These are phyloP conservation scores for Suillus placidus DNA, from an alignment of 768 basidiomycete genomes.

Conservation along the genomic window DNA sequence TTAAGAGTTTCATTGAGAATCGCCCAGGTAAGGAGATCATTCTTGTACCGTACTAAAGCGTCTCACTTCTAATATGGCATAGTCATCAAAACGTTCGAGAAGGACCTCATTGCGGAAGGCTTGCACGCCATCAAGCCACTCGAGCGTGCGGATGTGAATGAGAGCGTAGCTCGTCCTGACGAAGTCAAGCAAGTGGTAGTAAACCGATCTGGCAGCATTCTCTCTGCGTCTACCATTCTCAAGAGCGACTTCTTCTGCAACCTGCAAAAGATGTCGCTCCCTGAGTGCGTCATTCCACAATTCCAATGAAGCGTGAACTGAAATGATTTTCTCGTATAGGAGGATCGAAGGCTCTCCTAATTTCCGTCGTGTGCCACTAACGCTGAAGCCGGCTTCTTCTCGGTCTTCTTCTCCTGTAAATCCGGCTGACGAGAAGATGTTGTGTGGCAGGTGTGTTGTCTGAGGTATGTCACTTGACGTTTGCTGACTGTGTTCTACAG, in stretches of 20 bases:
- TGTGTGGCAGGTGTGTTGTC: slow-evolving; percentile 70
- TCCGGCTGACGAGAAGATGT: slow-evolving; percentile 54
- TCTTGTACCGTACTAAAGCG: background rate
- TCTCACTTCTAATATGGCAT: slow-evolving; percentile 4
- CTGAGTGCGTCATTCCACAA: slow-evolving; percentile 65
- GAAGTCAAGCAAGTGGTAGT: slow-evolving; percentile 88
- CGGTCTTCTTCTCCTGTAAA: slow-evolving; percentile 34
- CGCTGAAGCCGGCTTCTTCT: slow-evolving; percentile 38
- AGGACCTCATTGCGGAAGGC: slow-evolving; percentile 81
- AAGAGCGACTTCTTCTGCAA: slow-evolving; percentile 96
- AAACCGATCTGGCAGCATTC: slow-evolving; percentile 80
- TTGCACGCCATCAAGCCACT: slow-evolving; percentile 81
- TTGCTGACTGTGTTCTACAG: slow-evolving; percentile 43
- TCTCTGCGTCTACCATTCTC: slow-evolving; percentile 90
- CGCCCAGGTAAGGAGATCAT: slow-evolving; percentile 65
- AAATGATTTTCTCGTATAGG: slow-evolving; percentile 35
- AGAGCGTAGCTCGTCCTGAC: slow-evolving; percentile 82
- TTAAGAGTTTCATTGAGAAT: slow-evolving; percentile 81
- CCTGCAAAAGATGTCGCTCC: slow-evolving; percentile 94
- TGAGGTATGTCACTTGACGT: slow-evolving; percentile 9
- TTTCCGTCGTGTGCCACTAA: slow-evolving; percentile 81
- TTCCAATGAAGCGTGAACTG: slow-evolving; percentile 8
- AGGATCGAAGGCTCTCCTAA: slow-evolving; percentile 95
- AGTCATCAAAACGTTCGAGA: slow-evolving; percentile 96
- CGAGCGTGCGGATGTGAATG: slow-evolving; percentile 64